These are phyloP conservation scores for Dictyophora rubrovolvata DNA, from an alignment of 768 basidiomycete genomes.

Conservation along the genomic window DNA sequence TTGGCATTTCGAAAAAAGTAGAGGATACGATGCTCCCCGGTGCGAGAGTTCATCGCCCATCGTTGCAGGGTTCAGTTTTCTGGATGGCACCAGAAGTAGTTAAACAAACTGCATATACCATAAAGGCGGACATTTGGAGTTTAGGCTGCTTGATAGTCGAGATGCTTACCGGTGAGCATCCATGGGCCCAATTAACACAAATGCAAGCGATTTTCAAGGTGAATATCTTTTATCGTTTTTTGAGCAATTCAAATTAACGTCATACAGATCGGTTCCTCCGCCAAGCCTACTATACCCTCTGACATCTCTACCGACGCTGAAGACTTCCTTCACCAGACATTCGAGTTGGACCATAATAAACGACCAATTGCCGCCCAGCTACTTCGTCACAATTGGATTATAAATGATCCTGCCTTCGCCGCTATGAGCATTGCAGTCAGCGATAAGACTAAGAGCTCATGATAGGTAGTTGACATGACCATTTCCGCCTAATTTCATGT, in stretches of 20 bases:
- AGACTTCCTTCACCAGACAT: slow-evolving; percentile 77
- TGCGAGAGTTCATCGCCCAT: slow-evolving; percentile 69
- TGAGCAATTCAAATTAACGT: neutral
- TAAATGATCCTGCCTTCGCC: slow-evolving; percentile 24
- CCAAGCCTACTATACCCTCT: slow-evolving; percentile 77
- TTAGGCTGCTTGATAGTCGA: slow-evolving; percentile 92
- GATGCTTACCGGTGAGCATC: slow-evolving; percentile 94
- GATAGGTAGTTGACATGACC: neutral
- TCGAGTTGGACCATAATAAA: slow-evolving; percentile 72
- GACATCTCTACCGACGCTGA: slow-evolving; percentile 87
- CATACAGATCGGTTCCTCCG: slow-evolving; percentile 79
- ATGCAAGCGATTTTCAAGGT: slow-evolving; percentile 99
- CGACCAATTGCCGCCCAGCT: slow-evolving; percentile 74
- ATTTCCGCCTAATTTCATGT: neutral
- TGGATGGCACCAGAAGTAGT: slow-evolving; percentile 99
- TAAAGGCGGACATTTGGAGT: slow-evolving; percentile 94
- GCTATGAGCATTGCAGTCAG: slow-evolving; percentile 17
- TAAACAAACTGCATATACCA: slow-evolving; percentile 86
- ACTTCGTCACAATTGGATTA: slow-evolving; percentile 66
- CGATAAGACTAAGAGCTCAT: neutral
- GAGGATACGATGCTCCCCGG: slow-evolving; percentile 66
- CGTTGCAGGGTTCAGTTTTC: slow-evolving; percentile 94
- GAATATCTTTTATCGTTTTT: neutral
- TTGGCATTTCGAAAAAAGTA: slow-evolving; percentile 95
- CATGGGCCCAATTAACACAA: slow-evolving; percentile 91